Conservation (phyloP, 2,329 filamentous ascomycete species). For the Xylariaceae sp. region DNA sequence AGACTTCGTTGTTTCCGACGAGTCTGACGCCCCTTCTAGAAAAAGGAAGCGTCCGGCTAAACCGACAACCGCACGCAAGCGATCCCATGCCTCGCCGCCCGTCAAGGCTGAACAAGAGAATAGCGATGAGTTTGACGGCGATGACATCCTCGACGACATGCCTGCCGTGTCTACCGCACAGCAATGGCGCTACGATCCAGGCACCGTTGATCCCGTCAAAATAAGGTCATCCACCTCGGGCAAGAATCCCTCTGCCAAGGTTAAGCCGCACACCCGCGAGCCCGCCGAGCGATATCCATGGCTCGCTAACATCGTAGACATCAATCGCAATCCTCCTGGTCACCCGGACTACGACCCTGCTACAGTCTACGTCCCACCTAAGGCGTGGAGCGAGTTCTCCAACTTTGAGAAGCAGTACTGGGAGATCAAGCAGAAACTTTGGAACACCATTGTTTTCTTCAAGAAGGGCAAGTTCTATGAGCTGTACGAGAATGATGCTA, state of each 20-base stretch:
- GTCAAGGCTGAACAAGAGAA: constrained; percentile 30
- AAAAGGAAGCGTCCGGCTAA: constrained; percentile 71
- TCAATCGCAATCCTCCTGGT: constrained; percentile 71
- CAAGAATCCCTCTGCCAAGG: constrained; percentile 39
- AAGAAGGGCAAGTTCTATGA: constrained; percentile 99
- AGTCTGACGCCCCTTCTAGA: constrained; percentile 70
- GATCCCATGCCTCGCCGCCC: constrained; percentile 52
- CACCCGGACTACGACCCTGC: constrained; percentile 89
- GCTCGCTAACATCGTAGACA: constrained; percentile 82
- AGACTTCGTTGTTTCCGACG: constrained; percentile 84
- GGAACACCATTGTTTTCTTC: constrained; percentile 98
- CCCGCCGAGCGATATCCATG: constrained; percentile 85
- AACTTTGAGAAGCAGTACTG: constrained; percentile 98
- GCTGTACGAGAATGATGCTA: constrained; percentile 95
- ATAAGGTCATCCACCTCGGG: constrained; percentile 21
- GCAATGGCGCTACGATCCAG: constrained; percentile 70
- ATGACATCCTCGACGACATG: constrained; percentile 52
- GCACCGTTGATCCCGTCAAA: constrained; percentile 37
- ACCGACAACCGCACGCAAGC: constrained; percentile 55
- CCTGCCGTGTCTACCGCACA: constrained; percentile 68
- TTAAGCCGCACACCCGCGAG: constrained; percentile 75
- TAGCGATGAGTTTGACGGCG: constrained; percentile 45
- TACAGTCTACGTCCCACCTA: constrained; percentile 83
- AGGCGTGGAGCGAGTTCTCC: constrained; percentile 78
- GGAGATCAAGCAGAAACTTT: constrained; percentile 98